Base-by-base conservation (phyloP, 352 stramenopile genomes). In the Globisporangium middletonii region DNA sequence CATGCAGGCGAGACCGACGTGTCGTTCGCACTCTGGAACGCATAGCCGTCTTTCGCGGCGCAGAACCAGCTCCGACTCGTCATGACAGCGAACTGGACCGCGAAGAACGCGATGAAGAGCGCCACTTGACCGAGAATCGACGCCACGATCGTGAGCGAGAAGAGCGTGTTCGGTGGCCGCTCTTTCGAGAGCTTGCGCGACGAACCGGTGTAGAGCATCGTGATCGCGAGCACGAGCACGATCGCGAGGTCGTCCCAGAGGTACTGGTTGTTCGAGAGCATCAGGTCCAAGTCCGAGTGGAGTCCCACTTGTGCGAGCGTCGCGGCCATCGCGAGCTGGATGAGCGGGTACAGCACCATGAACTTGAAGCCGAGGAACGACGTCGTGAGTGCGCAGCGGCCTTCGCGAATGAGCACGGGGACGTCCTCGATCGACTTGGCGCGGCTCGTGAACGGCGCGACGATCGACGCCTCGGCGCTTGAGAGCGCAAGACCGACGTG, bases 401-500 rank as follows among this genome's bases (percentile, higher is more conserved):
- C 89, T 62, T 97, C 89, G n/a, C 73, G 76, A 4, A 95, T 62
- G 5, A 97, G 66, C 50, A 86, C 80, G 0, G 75, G 60, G 13
- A 96, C 85, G 57, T 85, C 80, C 42, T 61, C 65, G 41, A 96
- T 88, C 8, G 57, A 67, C 54, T 95, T 95, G 33, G 80, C 69
- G 42, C 90, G 77, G 60, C 80, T 95, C 5, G 87, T 97, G 59
- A 97, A 97, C 13, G 88, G 87, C 33, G 88, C 69, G 41, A 96
- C 84, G 38, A 89, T 81, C 37, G 80, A 94, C 1, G 87, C 89
- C 56, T 97, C 88, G 0, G 86, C 80, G 54, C 78, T 77, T 12
- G 79, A 92, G 4, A 97, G 66, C 19, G 89, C 88, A 23, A 97
- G 59, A 0, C 89, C 89, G 12, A 96, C 80, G 64, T 97, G 90